Percentiles rank a stretch among this genome's conserved stretches.
Conservation (phyloP, 2,329 filamentous ascomycete genomes). For the Stachybotrys echinatus region DNA sequence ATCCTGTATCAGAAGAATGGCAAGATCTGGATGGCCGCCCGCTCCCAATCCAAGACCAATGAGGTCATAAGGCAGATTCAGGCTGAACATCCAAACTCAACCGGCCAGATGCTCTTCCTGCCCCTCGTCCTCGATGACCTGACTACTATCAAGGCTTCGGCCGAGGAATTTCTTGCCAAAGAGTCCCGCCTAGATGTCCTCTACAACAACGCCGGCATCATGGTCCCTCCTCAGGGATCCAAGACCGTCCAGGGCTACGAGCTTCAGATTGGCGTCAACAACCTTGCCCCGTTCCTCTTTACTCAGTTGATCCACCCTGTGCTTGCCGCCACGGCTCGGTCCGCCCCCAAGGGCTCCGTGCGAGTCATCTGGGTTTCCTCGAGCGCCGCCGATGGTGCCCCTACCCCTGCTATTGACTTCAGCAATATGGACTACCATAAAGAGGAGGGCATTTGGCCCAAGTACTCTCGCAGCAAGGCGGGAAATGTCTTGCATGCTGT, state of each 20-base stretch:
- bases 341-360: slow-evolving; percentile 18
- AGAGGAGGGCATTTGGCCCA: slow-evolving; percentile 5
- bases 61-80: not conserved
- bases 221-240: slow-evolving; percentile 29
- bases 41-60: slow-evolving; percentile 12
- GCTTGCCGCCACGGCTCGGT: slow-evolving; percentile 23
- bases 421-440: slow-evolving; percentile 12
- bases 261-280: slow-evolving; percentile 36
- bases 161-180: slow-evolving; percentile 14
- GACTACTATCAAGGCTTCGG: slow-evolving; percentile 18
- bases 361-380: slow-evolving; percentile 28
- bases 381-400: slow-evolving; percentile 7
- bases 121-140: slow-evolving; percentile 27
- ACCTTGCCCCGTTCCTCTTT: slow-evolving; percentile 33
- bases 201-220: slow-evolving; percentile 38
- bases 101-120: not conserved
- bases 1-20: slow-evolving; percentile 43
- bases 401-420: slow-evolving; percentile 12
- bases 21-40: slow-evolving; percentile 43
- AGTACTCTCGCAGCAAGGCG: slow-evolving; percentile 23
- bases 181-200: slow-evolving; percentile 27
- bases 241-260: slow-evolving; percentile 33
- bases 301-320: slow-evolving; percentile 30
- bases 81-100: not conserved
- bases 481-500: slow-evolving; percentile 13